phyloP scores from a whole-genome alignment of 257 asterid genomes.

The Ehretia macrophylla region DNA sequence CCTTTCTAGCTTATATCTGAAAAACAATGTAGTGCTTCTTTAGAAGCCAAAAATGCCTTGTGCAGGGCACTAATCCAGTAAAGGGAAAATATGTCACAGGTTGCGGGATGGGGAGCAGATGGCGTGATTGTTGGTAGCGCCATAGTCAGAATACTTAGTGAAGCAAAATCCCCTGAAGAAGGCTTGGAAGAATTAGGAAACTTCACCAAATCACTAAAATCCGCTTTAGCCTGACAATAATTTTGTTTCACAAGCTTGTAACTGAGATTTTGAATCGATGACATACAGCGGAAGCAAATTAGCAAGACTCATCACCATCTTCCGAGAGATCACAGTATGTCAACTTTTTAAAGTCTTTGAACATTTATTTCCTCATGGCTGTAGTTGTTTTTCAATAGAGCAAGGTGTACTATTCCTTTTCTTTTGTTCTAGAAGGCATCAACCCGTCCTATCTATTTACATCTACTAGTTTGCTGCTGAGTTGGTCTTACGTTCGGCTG shows the following conservation, averaged over 20 bases:
- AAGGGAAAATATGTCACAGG: conserved; percentile 29
- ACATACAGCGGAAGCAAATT: neutral
- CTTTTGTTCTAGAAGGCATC: too few species aligned
- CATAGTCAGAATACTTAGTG: conserved; percentile 68
- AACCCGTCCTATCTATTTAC: too few species aligned
- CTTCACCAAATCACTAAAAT: conserved; percentile 63
- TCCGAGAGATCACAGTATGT: neutral
- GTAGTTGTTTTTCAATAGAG: too few species aligned
- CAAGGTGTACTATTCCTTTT: too few species aligned
- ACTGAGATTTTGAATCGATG: too few species aligned
- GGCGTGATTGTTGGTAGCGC: conserved; percentile 96
- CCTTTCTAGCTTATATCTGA: neutral
- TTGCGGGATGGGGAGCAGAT: conserved; percentile 90
- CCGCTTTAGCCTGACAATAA: conserved; percentile 26
- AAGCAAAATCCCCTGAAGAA: conserved; percentile 78
- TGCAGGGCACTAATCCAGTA: neutral
- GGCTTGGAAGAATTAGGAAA: conserved; percentile 64
- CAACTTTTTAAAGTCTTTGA: neutral
- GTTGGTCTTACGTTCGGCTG: too few species aligned
- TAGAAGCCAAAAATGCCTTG: neutral
- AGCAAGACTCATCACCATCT: too few species aligned
- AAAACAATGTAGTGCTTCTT: neutral
- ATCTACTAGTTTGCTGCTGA: too few species aligned
- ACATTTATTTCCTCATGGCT: too few species aligned
- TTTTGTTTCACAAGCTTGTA: neutral